Evolutionary conservation across 2,329 filamentous ascomycete genomes (phyloP).

Genomic region (Lomentospora prolificans): DNA sequence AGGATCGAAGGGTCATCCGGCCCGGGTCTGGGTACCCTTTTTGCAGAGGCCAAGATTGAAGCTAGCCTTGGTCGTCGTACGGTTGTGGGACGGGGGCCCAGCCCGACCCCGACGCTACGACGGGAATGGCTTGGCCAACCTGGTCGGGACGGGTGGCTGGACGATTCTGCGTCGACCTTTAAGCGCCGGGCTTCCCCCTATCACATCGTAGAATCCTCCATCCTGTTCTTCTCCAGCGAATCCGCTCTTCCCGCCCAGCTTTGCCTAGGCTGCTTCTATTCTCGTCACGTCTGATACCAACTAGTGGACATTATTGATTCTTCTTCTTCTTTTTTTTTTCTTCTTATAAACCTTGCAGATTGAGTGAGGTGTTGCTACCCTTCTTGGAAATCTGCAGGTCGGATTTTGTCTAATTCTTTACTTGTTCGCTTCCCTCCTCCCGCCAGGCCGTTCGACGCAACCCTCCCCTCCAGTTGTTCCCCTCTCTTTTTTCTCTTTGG

Average conservation of each 20-base stretch:
- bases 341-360: neutral
- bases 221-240: neutral
- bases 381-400: constrained; percentile 2
- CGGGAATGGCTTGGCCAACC: neutral
- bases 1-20: neutral
- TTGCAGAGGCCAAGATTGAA: no score
- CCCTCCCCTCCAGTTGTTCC: neutral
- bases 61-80: neutral
- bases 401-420: neutral
- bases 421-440: neutral
- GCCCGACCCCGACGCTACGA: neutral
- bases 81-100: neutral
- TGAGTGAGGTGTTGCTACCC: neutral
- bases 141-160: neutral
- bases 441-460: neutral
- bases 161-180: constrained; percentile 4
- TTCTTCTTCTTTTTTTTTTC: neutral
- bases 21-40: no score
- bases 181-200: constrained; percentile 7
- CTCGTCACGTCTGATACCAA: neutral
- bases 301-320: neutral
- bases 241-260: neutral
- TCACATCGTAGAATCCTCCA: constrained; percentile 3
- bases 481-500: neutral
- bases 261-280: neutral